Base-by-base conservation (phyloP, 345 rosid genomes). In the Populus tremula region DNA sequence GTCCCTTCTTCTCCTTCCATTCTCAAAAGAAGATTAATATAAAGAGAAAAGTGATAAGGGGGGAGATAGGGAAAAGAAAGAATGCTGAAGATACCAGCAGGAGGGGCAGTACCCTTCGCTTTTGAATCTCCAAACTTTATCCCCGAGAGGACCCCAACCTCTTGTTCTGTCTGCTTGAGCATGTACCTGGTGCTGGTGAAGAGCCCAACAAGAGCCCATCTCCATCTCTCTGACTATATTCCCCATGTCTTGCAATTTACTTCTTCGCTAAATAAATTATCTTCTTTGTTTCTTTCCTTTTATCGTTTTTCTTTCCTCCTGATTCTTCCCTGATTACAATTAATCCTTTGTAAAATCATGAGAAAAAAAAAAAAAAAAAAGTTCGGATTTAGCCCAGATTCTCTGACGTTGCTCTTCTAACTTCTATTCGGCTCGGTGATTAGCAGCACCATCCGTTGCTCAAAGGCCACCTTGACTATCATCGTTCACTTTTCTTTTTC, bases 1-100 rank as follows among this genome's bases (percentile, higher is more conserved):
- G 68, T 25, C 39, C 33, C 53, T 75, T 75, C 78, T 73, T 74
- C 71, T 54, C 71, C 71, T 80, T 80, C 85, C 87, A 85, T 83
- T 65, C 7, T 79, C 27, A 5, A 27, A 6, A 67, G 43, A 80
- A 77, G 68, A 67, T 27, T 13, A 14, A 1, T 35, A 3, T 14
- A 14, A 6, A 7, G 20, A 33, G 25, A 35, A 39, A 61, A 3
- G 31, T 5, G n/a, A 8, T 17, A 41, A 20, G n/a, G 62, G 6
- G 39, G 36, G 31, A 77, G 69, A 67, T 18, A 79, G 72, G 47
- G 41, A 25, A 56, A 39, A 50, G 76, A 25, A 23, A 47, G 10
- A 6, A 35, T 23, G 47, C 25, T 23, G 72, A 69, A 71, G 50
- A 61, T 35, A 53, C 20, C 5, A 63, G 35, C 59, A 77, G 68